Conservation (phyloP, 129 eudicot genomes). For the Saussurea involucrata region DNA sequence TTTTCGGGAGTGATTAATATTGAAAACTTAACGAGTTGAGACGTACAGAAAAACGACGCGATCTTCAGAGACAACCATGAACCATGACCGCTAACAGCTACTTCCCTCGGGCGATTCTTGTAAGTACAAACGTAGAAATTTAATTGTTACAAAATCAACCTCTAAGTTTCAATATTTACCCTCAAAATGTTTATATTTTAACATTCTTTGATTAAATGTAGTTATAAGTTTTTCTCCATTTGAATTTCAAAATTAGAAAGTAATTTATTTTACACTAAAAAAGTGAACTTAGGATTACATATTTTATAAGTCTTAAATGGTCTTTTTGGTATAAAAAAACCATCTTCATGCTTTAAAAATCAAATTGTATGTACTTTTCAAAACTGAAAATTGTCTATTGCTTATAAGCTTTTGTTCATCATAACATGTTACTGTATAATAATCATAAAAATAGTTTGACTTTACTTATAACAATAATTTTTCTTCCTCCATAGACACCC, state of each 20-base stretch:
- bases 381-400: background rate
- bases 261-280: too few species aligned
- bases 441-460: too few species aligned
- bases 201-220: background rate
- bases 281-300: too few species aligned
- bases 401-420: too few species aligned
- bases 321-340: too few species aligned
- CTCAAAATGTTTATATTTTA: background rate
- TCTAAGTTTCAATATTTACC: background rate
- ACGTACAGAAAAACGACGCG: background rate
- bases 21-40: constrained; percentile 8
- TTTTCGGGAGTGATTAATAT: constrained; percentile 40
- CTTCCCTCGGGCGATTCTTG: background rate
- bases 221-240: background rate
- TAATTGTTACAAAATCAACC: background rate
- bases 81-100: background rate
- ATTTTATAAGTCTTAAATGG: too few species aligned
- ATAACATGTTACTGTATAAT: too few species aligned
- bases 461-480: too few species aligned
- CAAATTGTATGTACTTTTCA: background rate
- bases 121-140: background rate
- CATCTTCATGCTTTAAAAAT: background rate
- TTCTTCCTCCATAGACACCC: too few species aligned
- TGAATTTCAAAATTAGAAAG: background rate
- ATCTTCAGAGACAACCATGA: background rate